A percentile compares a stretch with the other conserved stretches of the same genome.
Evolutionary conservation across 2,329 filamentous ascomycete genomes (phyloP).

Genomic region (Fusarium sulawesiense): DNA sequence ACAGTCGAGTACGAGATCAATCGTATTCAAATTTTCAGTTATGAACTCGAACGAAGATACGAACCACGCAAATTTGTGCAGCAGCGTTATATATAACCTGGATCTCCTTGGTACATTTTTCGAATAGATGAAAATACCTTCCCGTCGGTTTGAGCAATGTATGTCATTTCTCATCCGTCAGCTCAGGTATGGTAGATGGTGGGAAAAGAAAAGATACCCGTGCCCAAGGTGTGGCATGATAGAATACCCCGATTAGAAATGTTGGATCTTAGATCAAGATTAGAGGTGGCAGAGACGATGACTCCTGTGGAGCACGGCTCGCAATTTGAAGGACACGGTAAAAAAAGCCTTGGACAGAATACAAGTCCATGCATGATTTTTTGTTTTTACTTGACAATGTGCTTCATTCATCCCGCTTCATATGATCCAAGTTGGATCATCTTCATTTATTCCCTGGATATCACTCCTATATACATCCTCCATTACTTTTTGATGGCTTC

Average conservation of each 20-base stretch:
- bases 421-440: conserved; percentile 2
- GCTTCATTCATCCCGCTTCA: conserved; percentile 7
- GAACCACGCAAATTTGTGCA: conserved; percentile 28
- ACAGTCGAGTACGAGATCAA: conserved; percentile 18
- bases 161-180: neutral
- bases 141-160: conserved; percentile 11
- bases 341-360: conserved; percentile 23
- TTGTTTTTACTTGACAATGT: conserved; percentile 16
- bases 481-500: conserved; percentile 30
- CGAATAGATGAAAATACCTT: conserved; percentile 25
- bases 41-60: conserved; percentile 39
- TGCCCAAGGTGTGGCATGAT: conserved; percentile 6
- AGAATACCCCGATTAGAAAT: conserved; percentile 26
- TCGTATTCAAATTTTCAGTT: conserved; percentile 29
- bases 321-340: neutral
- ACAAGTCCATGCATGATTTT: conserved; percentile 29
- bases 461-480: conserved; percentile 31
- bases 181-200: conserved; percentile 12
- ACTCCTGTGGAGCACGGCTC: neutral
- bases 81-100: conserved; percentile 34
- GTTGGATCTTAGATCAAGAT: conserved; percentile 21
- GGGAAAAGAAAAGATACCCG: conserved; percentile 18
- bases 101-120: conserved; percentile 39
- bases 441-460: conserved; percentile 22
- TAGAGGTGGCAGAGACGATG: conserved; percentile 4